phyloP scores from a whole-genome alignment of 2,329 filamentous ascomycete species.

The Beauveria caledonica region DNA sequence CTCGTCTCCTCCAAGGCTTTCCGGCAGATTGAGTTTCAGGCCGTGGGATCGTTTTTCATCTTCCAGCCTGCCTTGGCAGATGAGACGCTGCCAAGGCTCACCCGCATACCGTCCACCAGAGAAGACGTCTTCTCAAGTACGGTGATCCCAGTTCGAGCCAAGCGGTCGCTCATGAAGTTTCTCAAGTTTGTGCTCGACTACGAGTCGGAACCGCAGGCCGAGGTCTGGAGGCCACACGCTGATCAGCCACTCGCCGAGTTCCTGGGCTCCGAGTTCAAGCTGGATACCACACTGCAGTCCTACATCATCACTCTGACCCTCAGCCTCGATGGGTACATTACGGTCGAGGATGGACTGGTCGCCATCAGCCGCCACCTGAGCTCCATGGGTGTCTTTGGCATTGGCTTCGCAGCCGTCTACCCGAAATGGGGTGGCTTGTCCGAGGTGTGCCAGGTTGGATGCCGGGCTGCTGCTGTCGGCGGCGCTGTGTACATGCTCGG shows the following conservation, averaged over 20 bases:
- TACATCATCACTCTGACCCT: constrained; percentile 61
- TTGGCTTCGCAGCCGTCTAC: constrained; percentile 81
- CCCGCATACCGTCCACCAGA: constrained; percentile 75
- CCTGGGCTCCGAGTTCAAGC: constrained; percentile 53
- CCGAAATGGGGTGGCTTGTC: constrained; percentile 89
- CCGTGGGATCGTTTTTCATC: constrained; percentile 89
- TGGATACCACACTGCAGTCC: constrained; percentile 60
- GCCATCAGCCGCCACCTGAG: constrained; percentile 71
- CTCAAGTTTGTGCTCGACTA: constrained; percentile 77
- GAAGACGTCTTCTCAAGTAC: constrained; percentile 85
- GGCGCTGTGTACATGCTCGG: constrained; percentile 85
- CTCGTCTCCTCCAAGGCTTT: constrained; percentile 87
- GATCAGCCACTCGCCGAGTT: constrained; percentile 49
- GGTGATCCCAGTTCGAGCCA: constrained; percentile 68
- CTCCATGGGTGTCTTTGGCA: constrained; percentile 81
- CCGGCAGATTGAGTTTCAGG: constrained; percentile 84
- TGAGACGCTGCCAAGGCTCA: constrained; percentile 33
- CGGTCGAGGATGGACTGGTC: constrained; percentile 58
- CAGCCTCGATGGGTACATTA: constrained; percentile 55
- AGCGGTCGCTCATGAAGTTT: constrained; percentile 87
- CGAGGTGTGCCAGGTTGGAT: constrained; percentile 85
- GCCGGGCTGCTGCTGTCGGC: constrained; percentile 82
- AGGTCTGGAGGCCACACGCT: constrained; percentile 51
- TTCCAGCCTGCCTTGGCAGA: constrained; percentile 34
- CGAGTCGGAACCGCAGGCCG: constrained; percentile 46